These are phyloP conservation scores for Eutrema yunnanense DNA, from an alignment of 345 rosid species.

Conservation along the genomic window DNA sequence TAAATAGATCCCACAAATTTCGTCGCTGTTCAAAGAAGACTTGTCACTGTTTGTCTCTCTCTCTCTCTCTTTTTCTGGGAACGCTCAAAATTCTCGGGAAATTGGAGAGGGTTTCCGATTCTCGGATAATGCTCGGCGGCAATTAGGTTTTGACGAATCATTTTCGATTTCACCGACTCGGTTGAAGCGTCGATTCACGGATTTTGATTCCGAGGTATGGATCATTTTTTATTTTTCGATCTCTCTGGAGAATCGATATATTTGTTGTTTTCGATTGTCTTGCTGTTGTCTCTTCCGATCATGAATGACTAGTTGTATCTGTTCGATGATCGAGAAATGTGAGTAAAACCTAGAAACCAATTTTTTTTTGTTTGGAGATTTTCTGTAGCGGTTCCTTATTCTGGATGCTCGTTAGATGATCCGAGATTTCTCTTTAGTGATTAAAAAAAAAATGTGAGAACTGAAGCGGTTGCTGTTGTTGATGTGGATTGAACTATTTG, in stretches of 20 bases:
- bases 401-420: not conserved
- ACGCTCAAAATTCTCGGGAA: not conserved
- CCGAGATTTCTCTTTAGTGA: not conserved
- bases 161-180: not conserved
- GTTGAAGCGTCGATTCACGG: not conserved
- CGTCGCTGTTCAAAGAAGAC: constrained; percentile 28
- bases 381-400: not conserved
- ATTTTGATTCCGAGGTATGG: constrained; percentile 11
- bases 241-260: not conserved
- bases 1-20: not conserved
- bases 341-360: not conserved
- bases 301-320: not conserved
- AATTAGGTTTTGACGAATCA: not conserved
- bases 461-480: not conserved
- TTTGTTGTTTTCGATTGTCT: not conserved
- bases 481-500: not conserved
- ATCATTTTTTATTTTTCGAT: not conserved
- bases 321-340: not conserved
- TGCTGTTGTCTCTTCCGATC: not conserved
- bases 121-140: constrained; percentile 4
- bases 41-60: constrained; percentile 9
- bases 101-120: not conserved
- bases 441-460: not conserved
- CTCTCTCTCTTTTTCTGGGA: not conserved
- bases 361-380: not conserved